Evolutionary conservation across 495 filamentous ascomycete genomes (phyloP), one percentile per base, ranked within the genome.

Genomic region (Neurospora sp.): DNA sequence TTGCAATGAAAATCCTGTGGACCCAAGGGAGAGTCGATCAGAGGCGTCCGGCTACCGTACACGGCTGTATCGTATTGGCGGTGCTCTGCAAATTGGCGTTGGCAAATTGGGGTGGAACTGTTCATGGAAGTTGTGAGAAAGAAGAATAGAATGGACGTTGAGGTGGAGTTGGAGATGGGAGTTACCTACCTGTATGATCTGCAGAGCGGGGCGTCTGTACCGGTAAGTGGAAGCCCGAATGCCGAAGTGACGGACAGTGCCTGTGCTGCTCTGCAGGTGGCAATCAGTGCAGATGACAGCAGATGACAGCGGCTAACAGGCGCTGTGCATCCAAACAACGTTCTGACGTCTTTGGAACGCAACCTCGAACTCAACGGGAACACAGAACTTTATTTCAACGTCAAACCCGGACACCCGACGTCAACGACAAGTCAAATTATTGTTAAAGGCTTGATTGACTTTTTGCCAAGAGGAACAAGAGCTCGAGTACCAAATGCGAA

Each of bases 381-480:
- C 53, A 65, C 27, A 8, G 14, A 17, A 65, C 27, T 65, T 17
- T 65, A 35, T 17, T 65, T 27, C 27, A 35, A 35, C 27, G 53
- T 61, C 27, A 53, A 61, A 9, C 4, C 27, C 27, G 27, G 22
- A 59, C 48, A 59, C 48, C 20, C 10, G 48, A 31, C 53, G 53
- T 31, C 53, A 31, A 61, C 22, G n/a, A 40, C 20, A 9, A 3
- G 35, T 27, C 45, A 70, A 38, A 40, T 6, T 73, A 44, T 77
- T 37, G 70, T 44, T 71, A 72, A 75, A 74, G 74, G 78, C 77
- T 80, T 80, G 78, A 78, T 78, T 80, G 78, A 75, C 78, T 80
- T 77, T 77, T 73, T 78, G 74, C 76, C 20, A 72, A 68, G 39
- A 75, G 35, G 71, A 41, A 68, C 42, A 37, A 70, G 27, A 31